Evolutionary conservation across 2,329 filamentous ascomycete species (phyloP).

Genomic region (Beauveria pseudobassiana): DNA sequence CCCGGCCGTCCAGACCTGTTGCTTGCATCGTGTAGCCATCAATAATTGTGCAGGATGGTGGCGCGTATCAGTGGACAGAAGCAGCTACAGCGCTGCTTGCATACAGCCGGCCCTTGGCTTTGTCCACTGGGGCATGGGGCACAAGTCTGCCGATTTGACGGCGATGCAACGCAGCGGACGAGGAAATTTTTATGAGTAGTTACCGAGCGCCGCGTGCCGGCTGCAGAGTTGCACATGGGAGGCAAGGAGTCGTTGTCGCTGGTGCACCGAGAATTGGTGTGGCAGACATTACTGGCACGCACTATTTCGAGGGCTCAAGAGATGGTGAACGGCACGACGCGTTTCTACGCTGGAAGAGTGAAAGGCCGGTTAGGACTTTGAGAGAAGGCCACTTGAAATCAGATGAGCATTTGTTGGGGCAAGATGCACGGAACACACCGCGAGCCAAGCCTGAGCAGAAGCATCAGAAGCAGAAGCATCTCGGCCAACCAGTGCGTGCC

Average conservation of each 20-base stretch:
- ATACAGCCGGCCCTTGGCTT: neutral
- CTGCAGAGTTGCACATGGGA: neutral
- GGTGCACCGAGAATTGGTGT: neutral
- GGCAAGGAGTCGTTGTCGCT: neutral
- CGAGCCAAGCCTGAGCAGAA: neutral
- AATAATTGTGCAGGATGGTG: neutral
- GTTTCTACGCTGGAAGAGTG: neutral
- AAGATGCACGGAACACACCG: neutral
- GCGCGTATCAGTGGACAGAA: neutral
- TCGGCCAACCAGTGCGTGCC: neutral
- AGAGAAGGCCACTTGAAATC: neutral
- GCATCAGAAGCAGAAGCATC: neutral
- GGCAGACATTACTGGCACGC: neutral
- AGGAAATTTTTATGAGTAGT: neutral
- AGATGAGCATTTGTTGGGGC: neutral
- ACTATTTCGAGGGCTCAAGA: neutral
- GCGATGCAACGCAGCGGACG: constrained; percentile 1
- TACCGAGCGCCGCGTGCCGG: constrained; percentile 5
- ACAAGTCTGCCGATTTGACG: constrained; percentile 1
- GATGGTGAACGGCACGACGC: neutral
- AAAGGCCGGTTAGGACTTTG: neutral
- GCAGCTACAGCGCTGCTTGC: neutral
- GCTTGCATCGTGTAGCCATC: neutral
- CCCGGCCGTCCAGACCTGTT: neutral
- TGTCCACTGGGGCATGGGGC: neutral